Conservation (phyloP, 2,329 filamentous ascomycete genomes). For the Lasiodiplodia theobromae region DNA sequence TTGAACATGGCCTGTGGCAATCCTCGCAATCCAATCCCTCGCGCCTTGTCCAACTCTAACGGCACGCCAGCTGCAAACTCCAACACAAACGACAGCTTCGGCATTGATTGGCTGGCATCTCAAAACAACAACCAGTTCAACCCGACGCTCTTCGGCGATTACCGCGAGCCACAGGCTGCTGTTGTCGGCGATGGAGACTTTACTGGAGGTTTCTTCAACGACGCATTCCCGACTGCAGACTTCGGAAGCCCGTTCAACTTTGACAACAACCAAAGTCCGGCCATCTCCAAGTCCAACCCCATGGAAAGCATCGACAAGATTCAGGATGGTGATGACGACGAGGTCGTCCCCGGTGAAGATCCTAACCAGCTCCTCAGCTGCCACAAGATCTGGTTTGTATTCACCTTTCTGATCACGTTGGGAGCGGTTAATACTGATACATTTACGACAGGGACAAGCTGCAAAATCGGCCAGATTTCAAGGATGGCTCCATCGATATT, state of each 20-base stretch:
- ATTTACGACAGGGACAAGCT: constrained; percentile 77
- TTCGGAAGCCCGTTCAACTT: constrained; percentile 83
- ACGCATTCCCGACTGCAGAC: constrained; percentile 79
- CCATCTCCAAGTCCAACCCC: constrained; percentile 65
- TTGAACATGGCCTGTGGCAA: constrained; percentile 64
- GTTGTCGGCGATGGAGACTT: constrained; percentile 74
- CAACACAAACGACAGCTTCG: constrained; percentile 48
- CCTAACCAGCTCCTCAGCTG: constrained; percentile 76
- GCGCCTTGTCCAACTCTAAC: constrained; percentile 55
- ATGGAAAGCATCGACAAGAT: constrained; percentile 79
- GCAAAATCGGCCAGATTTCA: constrained; percentile 84
- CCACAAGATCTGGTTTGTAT: constrained; percentile 87
- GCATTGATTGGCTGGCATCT: constrained; percentile 76
- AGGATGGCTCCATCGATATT: constrained; percentile 90
- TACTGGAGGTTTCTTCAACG: constrained; percentile 72
- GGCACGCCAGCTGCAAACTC: constrained; percentile 45
- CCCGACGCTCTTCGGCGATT: constrained; percentile 88
- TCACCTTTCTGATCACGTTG: background rate
- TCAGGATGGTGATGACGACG: constrained; percentile 74
- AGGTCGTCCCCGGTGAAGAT: constrained; percentile 66
- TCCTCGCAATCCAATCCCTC: constrained; percentile 60
- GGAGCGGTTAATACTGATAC: constrained; percentile 49
- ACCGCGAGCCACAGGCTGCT: constrained; percentile 87
- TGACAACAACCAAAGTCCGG: constrained; percentile 46
- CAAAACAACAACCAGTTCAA: constrained; percentile 89